Conservation (phyloP, 441 rosid genomes). For the Sinapis alba region DNA sequence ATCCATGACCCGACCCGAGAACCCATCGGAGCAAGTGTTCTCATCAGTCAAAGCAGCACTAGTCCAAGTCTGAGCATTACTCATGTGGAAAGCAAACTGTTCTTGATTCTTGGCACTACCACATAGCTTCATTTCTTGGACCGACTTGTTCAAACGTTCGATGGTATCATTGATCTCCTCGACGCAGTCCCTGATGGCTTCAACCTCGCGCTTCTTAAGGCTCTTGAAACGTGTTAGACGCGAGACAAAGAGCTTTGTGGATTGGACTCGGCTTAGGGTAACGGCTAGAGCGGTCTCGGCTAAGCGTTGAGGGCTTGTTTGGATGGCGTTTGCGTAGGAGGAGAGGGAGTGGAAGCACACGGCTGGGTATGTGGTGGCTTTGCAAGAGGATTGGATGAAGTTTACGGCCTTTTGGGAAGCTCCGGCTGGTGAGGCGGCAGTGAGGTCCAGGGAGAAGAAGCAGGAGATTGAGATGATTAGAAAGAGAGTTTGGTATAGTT, state of each 20-base stretch:
- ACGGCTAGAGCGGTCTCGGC: slow-evolving; percentile 71
- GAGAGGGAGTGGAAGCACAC: slow-evolving; percentile 66
- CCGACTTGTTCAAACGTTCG: slow-evolving; percentile 64
- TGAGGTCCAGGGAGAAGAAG: slow-evolving; percentile 21
- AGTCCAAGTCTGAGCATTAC: slow-evolving; percentile 88
- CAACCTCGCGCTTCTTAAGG: slow-evolving; percentile 55
- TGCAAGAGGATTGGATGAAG: slow-evolving; percentile 67
- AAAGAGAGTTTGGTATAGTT: slow-evolving; percentile 19
- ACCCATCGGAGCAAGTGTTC: slow-evolving; percentile 83
- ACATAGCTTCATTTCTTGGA: slow-evolving; percentile 58
- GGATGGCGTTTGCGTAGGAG: slow-evolving; percentile 54
- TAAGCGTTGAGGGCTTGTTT: slow-evolving; percentile 58
- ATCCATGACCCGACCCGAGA: slow-evolving; percentile 56
- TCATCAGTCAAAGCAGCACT: slow-evolving; percentile 90
- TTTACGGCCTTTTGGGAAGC: slow-evolving; percentile 31
- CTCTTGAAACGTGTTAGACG: slow-evolving; percentile 56
- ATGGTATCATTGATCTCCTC: slow-evolving; percentile 68
- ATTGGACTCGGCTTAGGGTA: slow-evolving; percentile 58
- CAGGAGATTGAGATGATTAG: slow-evolving; percentile 29
- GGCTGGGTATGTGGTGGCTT: slow-evolving; percentile 64
- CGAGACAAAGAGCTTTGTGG: slow-evolving; percentile 56
- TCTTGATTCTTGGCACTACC: slow-evolving; percentile 45
- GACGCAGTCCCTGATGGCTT: slow-evolving; percentile 67
- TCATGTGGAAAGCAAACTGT: slow-evolving; percentile 66
- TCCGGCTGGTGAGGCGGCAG: slow-evolving; percentile 9